phyloP scores from a whole-genome alignment of 495 filamentous ascomycete genomes.

The Gamarada debralockiae region DNA sequence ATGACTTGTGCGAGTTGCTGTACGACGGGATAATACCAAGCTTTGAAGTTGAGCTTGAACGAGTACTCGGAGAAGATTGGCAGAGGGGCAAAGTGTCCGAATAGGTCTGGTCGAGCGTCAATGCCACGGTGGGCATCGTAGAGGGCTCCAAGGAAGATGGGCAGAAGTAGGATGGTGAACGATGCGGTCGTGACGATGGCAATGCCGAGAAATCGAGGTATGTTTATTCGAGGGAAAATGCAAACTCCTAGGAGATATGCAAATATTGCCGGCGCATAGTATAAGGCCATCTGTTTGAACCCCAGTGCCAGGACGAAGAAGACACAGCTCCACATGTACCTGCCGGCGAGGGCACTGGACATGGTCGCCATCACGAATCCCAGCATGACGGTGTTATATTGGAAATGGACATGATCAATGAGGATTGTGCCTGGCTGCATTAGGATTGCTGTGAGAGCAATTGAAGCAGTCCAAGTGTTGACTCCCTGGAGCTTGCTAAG shows the following conservation, averaged over 20 bases:
- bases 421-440: slow-evolving; percentile 91
- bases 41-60: slow-evolving; percentile 54
- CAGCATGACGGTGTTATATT: slow-evolving; percentile 98
- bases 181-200: slow-evolving; percentile 65
- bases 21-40: slow-evolving; percentile 64
- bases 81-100: slow-evolving; percentile 50
- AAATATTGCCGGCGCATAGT: slow-evolving; percentile 91
- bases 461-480: slow-evolving; percentile 68
- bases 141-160: slow-evolving; percentile 62
- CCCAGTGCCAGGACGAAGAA: slow-evolving; percentile 93
- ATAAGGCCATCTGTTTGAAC: slow-evolving; percentile 99
- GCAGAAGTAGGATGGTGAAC: slow-evolving; percentile 71
- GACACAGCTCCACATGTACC: slow-evolving; percentile 80
- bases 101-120: slow-evolving; percentile 41
- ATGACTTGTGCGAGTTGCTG: slow-evolving; percentile 78
- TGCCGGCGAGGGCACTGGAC: slow-evolving; percentile 80
- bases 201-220: slow-evolving; percentile 69
- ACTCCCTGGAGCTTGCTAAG: slow-evolving; percentile 70
- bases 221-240: slow-evolving; percentile 65
- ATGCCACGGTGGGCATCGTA: slow-evolving; percentile 55
- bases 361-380: slow-evolving; percentile 81
- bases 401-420: slow-evolving; percentile 97
- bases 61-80: slow-evolving; percentile 54
- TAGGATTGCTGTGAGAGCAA: slow-evolving; percentile 84
- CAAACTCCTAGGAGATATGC: slow-evolving; percentile 87